Evolutionary conservation across 78 protist species (phyloP), one percentile per base, ranked within the genome.

Genomic region (Dictyostelium capitatum): DNA sequence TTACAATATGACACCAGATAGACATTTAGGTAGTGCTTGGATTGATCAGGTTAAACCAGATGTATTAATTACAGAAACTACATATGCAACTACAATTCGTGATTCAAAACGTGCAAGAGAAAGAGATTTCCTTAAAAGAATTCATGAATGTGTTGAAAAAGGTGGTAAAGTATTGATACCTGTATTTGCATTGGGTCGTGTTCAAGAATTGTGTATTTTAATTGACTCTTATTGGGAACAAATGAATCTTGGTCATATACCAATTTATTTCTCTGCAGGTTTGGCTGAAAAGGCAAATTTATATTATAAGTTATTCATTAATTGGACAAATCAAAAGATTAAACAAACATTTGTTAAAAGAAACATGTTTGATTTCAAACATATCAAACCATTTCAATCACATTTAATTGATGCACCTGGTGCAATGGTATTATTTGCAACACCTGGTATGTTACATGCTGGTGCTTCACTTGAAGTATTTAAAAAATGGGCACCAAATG

Each of bases 1-100:
- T 96, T 99, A 98, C 84, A 99, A 98, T 95, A 98, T 97, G 97
- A 97, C 99, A n/a, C 96, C 99, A 4, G 99, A 99, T 92, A 78
- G 99, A n/a, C 99, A 99, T 62, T 95, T 99, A 23, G 96, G 97
- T 7, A 70, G 98, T n/a, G 95, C 98, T 20, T 57, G 89, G 96
- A 84, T 91, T 14, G 97, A 97, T 51, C 54, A 32, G 25, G 48
- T 82, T 10, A 89, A 96, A 2, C 99, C 99, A 11, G 95, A 98
- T 37, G 50, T 99, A 12, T 84, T 99, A 32, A 98, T 99, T 89
- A 98, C 99, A 17, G 99, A 99, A 59, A 84, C 99, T 3, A 99
- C 99, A 47, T 97, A 90, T 77, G 98, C 96, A 2, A 98, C 99
- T 3, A 98, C 98, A 11, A 95, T 99, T 10, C 97, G 99, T 51